Evolutionary conservation across 768 basidiomycete species (phyloP).

Genomic region (Suillus discolor): DNA sequence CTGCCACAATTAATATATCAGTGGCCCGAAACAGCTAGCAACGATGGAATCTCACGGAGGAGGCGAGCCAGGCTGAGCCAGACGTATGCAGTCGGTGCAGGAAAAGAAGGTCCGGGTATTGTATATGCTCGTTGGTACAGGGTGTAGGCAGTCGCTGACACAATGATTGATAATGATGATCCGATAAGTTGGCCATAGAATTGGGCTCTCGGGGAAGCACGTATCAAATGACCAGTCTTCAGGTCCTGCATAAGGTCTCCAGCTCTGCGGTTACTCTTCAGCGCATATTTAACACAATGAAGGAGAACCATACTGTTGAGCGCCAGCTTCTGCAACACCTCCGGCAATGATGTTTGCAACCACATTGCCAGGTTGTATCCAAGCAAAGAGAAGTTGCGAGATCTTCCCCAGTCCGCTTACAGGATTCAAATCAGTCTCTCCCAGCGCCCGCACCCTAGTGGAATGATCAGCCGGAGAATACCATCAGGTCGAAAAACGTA

Average conservation of each 20-base stretch:
- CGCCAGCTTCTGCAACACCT: conserved; percentile 95
- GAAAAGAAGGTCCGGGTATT: conserved; percentile 94
- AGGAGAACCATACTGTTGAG: conserved; percentile 67
- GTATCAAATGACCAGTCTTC: conserved; percentile 93
- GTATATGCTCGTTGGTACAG: conserved; percentile 86
- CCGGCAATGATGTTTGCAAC: conserved; percentile 99
- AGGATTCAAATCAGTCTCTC: conserved; percentile 94
- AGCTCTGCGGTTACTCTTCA: conserved; percentile 52
- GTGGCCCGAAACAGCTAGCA: neutral
- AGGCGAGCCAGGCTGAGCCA: conserved; percentile 83
- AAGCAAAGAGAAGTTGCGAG: conserved; percentile 91
- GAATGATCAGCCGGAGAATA: conserved; percentile 12
- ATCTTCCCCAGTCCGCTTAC: conserved; percentile 95
- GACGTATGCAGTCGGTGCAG: conserved; percentile 93
- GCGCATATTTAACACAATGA: conserved; percentile 3
- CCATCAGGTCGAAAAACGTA: conserved; percentile 35
- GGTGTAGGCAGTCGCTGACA: conserved; percentile 85
- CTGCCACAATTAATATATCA: conserved; percentile 40
- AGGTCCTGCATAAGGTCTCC: conserved; percentile 99
- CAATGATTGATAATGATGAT: conserved; percentile 82
- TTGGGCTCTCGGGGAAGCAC: conserved; percentile 90
- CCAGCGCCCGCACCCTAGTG: conserved; percentile 84
- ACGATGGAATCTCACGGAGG: conserved; percentile 53
- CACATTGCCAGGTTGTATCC: conserved; percentile 92
- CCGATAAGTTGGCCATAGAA: conserved; percentile 95